Evolutionary conservation across 2,329 filamentous ascomycete genomes (phyloP), one percentile per base, ranked within the genome.

Genomic region (Nemania bipapillata): DNA sequence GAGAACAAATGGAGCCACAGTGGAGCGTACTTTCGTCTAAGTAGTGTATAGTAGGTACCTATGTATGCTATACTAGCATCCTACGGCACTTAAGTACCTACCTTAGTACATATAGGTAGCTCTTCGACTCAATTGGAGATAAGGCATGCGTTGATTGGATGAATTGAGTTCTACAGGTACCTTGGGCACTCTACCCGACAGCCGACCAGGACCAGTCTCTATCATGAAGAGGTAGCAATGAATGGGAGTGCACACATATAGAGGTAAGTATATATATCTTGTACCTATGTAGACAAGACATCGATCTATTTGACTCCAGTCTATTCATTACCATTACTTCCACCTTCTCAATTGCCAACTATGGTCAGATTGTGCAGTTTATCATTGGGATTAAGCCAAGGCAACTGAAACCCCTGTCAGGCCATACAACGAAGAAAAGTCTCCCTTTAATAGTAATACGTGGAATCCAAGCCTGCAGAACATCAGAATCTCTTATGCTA

Each of bases 61-160:
- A 22, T 5, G 40, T 42, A 42, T 5, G 6, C 4, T n/a, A 12
- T n/a, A 3, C 11, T 4, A 9, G 30, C 30, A 32, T 32, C 9
- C 30, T 32, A n/a, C n/a, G n/a, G 30, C 9, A 32, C 30, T 32
- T 9, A 9, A 9, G 30, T 9, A 32, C 40, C 8, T 45, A 20
- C 37, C 37, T 42, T 12, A 42, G 37, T 9, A 32, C 30, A 32
- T 32, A 32, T 32, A 9, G 30, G 30, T 32, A 45, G 15, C 40
- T 45, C 40, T 45, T n/a, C n/a, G 17, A 20, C 40, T 17, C 17
- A 6, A 45, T 45, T 50, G 47, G 47, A 28, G 42, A 30, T 35
- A 57, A 37, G 17, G 22, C 20, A 15, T 37, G 12, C 6, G 24
- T n/a, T 54, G 63, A 53, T 65, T 65, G 63, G 63, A 40, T 22